phyloP scores from a whole-genome alignment of 2,329 filamentous ascomycete species.

The Fusarium sp. region DNA sequence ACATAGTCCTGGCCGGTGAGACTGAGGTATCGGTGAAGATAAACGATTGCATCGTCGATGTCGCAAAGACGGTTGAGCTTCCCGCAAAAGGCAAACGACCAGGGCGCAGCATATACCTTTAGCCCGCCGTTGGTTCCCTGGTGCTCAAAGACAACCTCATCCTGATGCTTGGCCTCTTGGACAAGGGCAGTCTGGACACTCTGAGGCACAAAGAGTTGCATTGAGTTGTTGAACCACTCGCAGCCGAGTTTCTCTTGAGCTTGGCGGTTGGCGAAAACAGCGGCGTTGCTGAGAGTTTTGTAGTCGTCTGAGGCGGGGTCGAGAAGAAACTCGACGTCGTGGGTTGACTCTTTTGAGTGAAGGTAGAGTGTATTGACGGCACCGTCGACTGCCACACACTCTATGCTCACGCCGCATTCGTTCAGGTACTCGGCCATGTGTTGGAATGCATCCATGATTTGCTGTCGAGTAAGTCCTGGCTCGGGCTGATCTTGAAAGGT shows the following conservation, averaged over 20 bases:
- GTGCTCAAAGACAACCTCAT: constrained; percentile 32
- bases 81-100: constrained; percentile 35
- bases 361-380: constrained; percentile 38
- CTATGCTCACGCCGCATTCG: constrained; percentile 20
- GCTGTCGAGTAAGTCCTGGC: constrained; percentile 19
- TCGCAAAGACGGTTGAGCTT: constrained; percentile 37
- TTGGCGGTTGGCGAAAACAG: constrained; percentile 32
- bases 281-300: constrained; percentile 25
- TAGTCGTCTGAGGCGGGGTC: constrained; percentile 25
- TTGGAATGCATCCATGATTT: constrained; percentile 28
- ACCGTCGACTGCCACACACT: constrained; percentile 32
- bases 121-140: constrained; percentile 24
- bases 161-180: constrained; percentile 21
- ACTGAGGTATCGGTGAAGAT: constrained; percentile 28
- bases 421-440: constrained; percentile 37
- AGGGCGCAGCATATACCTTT: constrained; percentile 34
- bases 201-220: constrained; percentile 32
- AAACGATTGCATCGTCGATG: constrained; percentile 30
- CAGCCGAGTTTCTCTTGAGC: constrained; percentile 27
- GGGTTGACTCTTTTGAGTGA: constrained; percentile 29
- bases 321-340: constrained; percentile 38
- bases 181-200: constrained; percentile 24
- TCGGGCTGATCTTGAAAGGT: constrained; percentile 29
- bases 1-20: constrained; percentile 8
- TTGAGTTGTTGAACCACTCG: constrained; percentile 39